phyloP scores from a whole-genome alignment of 1,284 basidiomycete species.

The Rhodotorula sp. region DNA sequence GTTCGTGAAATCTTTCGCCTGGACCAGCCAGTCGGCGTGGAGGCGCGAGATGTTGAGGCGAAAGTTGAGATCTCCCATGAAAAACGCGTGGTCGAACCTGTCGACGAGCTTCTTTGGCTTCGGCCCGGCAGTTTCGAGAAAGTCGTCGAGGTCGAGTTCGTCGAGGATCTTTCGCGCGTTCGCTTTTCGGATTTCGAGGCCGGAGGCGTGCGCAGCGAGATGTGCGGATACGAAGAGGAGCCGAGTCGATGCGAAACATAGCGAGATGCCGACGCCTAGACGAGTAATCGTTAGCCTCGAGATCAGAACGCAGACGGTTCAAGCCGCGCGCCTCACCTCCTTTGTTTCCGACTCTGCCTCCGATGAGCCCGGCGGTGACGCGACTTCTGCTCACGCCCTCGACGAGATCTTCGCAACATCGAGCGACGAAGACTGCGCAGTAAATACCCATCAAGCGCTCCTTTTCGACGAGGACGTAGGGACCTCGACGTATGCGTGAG shows the following conservation, averaged over 20 bases:
- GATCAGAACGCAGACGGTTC: not conserved
- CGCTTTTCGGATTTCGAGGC: constrained; percentile 47
- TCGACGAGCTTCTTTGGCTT: constrained; percentile 65
- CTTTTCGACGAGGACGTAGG: constrained; percentile 75
- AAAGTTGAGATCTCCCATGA: constrained; percentile 60
- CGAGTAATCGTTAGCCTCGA: not conserved
- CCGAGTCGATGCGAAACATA: constrained; percentile 69
- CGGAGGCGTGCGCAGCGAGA: constrained; percentile 71
- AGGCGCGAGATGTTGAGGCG: constrained; percentile 55
- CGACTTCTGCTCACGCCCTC: constrained; percentile 54
- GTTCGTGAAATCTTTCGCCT: constrained; percentile 49
- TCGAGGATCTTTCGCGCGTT: constrained; percentile 54
- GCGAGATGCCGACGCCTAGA: constrained; percentile 67
- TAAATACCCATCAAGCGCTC: constrained; percentile 87
- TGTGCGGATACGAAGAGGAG: constrained; percentile 83
- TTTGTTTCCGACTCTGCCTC: constrained; percentile 73
- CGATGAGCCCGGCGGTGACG: constrained; percentile 80
- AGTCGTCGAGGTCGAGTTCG: constrained; percentile 55
- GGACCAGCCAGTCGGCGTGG: constrained; percentile 58
- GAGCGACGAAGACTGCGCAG: constrained; percentile 52
- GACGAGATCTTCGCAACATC: constrained; percentile 52
- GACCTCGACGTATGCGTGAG: constrained; percentile 44
- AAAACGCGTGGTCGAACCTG: constrained; percentile 72
- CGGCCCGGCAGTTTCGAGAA: constrained; percentile 44
- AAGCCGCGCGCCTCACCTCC: constrained; percentile 55